Conservation (phyloP, 176 grass and related monocot species). For the Oryza glumipatula region DNA sequence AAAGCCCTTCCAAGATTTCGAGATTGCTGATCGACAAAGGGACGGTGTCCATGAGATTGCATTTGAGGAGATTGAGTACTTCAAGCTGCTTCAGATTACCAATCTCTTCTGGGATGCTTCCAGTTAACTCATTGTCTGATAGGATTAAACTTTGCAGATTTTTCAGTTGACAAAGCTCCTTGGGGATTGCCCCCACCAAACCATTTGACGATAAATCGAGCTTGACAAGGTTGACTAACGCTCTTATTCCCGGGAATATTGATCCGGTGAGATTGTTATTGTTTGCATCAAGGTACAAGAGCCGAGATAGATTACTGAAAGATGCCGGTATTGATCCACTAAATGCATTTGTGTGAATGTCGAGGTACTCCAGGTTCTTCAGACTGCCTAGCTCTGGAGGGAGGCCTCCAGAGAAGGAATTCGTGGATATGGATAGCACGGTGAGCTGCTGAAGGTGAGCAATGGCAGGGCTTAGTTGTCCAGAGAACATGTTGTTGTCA, state of each 20-base stretch:
- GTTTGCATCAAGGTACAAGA: conserved; percentile 59
- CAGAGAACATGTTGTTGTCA: conserved; percentile 57
- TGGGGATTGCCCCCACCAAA: conserved; percentile 61
- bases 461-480: conserved; percentile 55
- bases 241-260: conserved; percentile 63
- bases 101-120: conserved; percentile 68
- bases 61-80: conserved; percentile 47
- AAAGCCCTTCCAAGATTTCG: conserved; percentile 54
- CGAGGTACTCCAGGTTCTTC: conserved; percentile 54
- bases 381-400: conserved; percentile 65
- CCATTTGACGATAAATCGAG: conserved; percentile 67
- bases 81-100: conserved; percentile 64
- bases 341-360: conserved; percentile 57
- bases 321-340: conserved; percentile 53
- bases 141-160: conserved; percentile 56
- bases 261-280: conserved; percentile 57
- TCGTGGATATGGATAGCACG: conserved; percentile 55
- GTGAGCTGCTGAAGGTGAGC: conserved; percentile 58
- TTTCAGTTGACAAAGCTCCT: conserved; percentile 51
- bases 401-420: conserved; percentile 62
- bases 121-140: conserved; percentile 55
- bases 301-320: conserved; percentile 58
- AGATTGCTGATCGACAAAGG: conserved; percentile 65
- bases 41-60: conserved; percentile 63
- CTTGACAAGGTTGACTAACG: conserved; percentile 46